phyloP scores from a whole-genome alignment of 495 filamentous ascomycete species.

The Aspergillus sclerotiicarbonarius region DNA sequence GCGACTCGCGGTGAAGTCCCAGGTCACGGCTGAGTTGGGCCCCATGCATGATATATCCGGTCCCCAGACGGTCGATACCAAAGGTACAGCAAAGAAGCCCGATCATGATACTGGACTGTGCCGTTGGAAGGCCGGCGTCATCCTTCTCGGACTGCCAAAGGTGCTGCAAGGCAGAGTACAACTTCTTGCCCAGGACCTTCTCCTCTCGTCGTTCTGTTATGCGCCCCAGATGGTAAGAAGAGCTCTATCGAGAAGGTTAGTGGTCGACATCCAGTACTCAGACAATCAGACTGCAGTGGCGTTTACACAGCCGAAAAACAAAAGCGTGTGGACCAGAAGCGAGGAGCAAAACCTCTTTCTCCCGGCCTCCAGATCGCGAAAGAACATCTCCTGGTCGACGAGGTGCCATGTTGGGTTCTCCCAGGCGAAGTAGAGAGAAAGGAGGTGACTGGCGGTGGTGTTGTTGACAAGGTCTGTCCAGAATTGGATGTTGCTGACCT shows the following conservation, averaged over 20 bases:
- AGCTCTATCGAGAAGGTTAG: conserved; percentile 21
- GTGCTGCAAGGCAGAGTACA: conserved; percentile 23
- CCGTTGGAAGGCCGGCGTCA: conserved; percentile 16
- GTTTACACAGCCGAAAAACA: conserved; percentile 27
- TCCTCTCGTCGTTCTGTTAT: conserved; percentile 29
- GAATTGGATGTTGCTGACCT: conserved; percentile 16
- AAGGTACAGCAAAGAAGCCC: conserved; percentile 29
- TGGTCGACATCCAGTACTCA: neutral
- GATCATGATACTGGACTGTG: conserved; percentile 26
- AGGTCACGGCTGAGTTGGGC: conserved; percentile 15
- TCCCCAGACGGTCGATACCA: conserved; percentile 26
- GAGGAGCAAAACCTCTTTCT: conserved; percentile 17
- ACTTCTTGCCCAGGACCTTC: conserved; percentile 22
- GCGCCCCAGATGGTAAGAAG: conserved; percentile 23
- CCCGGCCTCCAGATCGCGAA: conserved; percentile 23
- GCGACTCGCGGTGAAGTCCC: conserved; percentile 8
- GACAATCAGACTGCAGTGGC: neutral
- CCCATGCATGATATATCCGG: conserved; percentile 24
- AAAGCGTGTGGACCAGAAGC: conserved; percentile 21
- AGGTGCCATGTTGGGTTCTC: conserved; percentile 31
- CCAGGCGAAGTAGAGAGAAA: conserved; percentile 31
- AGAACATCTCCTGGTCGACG: conserved; percentile 22
- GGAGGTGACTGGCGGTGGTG: conserved; percentile 25
- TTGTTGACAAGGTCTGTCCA: conserved; percentile 26
- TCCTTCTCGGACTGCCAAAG: conserved; percentile 22